Evolutionary conservation across 768 basidiomycete species (phyloP), one percentile per base, ranked within the genome.

Genomic region (Auriscalpium microsporum): DNA sequence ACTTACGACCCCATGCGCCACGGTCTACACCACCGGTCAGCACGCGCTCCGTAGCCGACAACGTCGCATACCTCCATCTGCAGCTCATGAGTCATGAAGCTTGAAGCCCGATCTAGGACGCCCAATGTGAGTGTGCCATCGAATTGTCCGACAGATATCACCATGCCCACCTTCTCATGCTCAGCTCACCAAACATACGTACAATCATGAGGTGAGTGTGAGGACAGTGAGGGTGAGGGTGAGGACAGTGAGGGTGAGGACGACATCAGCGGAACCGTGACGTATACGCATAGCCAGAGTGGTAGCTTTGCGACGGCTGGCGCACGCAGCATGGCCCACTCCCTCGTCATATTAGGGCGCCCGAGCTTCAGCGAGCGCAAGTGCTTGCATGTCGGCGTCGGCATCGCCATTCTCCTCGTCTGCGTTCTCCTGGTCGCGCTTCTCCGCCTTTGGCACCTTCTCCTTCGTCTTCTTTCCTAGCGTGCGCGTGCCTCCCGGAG

Each of bases 261-360:
- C 40, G 13, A 42, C 3, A 42, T 48, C 46, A 48, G 14, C 46
- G 46, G 46, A 19, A 48, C 46, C n/a, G n/a, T n/a, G n/a, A n/a
- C n/a, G 46, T 19, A 19, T 48, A 48, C 46, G 23, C 46, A 28
- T 48, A 28, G 14, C 21, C 46, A 48, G 17, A 17, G 46, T 48
- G 46, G 17, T 14, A 19, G 46, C 46, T 48, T 38, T 52, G 51
- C 42, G 51, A 52, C 45, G 83, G 83, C 10, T 82, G 82, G 17
- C 83, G 74, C 53, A 86, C 74, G 73, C 59, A 84, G 74, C 54
- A 75, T 62, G 47, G 78, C 83, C 53, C 83, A 79, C 65, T 78
- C 68, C 68, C 81, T 84, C 65, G 73, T 75, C 36, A 84, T 86
- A 58, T 86, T 83, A 36, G 79, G 82, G 59, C 83, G 73, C 50